Evolutionary conservation across 176 grass and related monocot genomes (phyloP).

Genomic region (Oryza australiensis): DNA sequence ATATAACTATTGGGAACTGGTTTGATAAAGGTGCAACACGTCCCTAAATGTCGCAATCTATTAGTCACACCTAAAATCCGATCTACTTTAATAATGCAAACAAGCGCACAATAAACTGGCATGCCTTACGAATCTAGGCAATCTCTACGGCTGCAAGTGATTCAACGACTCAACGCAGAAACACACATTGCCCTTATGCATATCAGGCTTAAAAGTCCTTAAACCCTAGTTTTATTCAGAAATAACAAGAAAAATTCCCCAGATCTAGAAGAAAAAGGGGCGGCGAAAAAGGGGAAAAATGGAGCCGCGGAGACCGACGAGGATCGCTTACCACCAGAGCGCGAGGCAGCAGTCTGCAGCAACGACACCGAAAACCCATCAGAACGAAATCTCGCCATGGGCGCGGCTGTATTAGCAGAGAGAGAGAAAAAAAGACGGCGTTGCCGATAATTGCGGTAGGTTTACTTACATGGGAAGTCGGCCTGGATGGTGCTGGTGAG

Average conservation of each 20-base stretch:
- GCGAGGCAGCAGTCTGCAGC: conserved; percentile 88
- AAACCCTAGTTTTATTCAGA: neutral
- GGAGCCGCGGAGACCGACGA: neutral
- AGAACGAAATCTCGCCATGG: neutral
- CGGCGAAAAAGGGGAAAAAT: neutral
- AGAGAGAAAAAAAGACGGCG: too few relatives aligned
- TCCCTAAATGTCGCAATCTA: neutral
- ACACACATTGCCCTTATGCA: neutral
- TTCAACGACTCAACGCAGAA: neutral
- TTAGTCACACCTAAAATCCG: neutral
- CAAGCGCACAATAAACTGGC: neutral
- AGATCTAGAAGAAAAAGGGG: conserved; percentile 10
- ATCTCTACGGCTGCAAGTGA: neutral
- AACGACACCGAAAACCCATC: neutral
- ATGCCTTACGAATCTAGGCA: neutral
- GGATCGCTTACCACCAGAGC: conserved; percentile 79
- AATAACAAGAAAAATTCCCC: neutral
- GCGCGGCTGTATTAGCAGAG: neutral
- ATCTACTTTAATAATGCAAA: neutral
- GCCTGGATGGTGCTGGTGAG: conserved; percentile 69
- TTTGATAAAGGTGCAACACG: neutral
- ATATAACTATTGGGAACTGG: neutral
- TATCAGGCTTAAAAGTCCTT: neutral
- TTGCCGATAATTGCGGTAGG: too few relatives aligned
- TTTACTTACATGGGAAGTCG: conserved; percentile 70